Base-by-base conservation (phyloP, 1,284 basidiomycete genomes). In the Cystobasidiaceae sp. region DNA sequence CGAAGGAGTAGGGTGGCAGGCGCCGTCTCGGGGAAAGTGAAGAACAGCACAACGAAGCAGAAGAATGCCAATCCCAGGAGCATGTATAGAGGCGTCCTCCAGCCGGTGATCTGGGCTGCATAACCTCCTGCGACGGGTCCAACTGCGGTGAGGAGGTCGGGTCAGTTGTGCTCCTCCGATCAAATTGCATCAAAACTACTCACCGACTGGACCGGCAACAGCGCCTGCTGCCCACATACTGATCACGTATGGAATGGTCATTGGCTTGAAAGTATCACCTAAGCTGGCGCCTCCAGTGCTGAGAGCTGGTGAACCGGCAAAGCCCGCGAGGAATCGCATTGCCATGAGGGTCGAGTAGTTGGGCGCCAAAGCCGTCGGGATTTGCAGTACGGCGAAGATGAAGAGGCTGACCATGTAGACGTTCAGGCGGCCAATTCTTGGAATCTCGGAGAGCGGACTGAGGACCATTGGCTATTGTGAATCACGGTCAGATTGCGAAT, bases 221-320 rank as follows among this genome's bases (percentile, higher is more conserved):
- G 73, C 74, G 11, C 71, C 74, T 17, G 72, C 67, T 9, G 50
- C 70, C 73, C 74, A 76, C 17, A 71, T 49, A 23, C 68, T 74
- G 48, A 76, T 69, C 3, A 71, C 71, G 51, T 72, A 73, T 0
- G 75, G 70, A 11, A 74, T 33, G 27, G 68, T 63, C 33, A 70
- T 72, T 4, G 70, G 72, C 25, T 23, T 27, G 66, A 69, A 72
- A 66, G 74, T 67, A 59, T 75, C 75, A 21, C 62, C 65, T 49
- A 78, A 71, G 34, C 73, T 74, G 3, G 75, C 77, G 28, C 77
- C 78, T 13, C 75, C 76, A 55, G 77, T 77, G 61, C 77, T 73
- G 2, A 78, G 69, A 9, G 77, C 75, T 1, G 76, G 76, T 8
- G 75, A 76, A 41, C 77, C 76, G 55, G 76, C 77, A 49, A 78